phyloP scores from a whole-genome alignment of 108 stramenopile genomes.

The Conticribra weissflogii region DNA sequence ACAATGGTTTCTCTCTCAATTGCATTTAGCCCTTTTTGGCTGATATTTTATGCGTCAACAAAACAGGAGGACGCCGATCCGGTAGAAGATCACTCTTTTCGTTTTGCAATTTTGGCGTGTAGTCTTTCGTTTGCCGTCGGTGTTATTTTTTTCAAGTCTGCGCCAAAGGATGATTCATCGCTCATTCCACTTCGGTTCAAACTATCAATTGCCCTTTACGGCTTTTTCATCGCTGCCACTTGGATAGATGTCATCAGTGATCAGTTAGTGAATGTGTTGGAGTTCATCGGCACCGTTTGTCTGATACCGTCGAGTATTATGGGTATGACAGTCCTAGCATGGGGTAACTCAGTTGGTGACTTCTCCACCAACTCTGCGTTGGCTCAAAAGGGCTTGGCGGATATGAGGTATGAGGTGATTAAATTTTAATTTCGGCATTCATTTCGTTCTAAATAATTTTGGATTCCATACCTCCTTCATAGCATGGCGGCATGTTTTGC shows the following conservation, averaged over 20 bases:
- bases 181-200: constrained; percentile 57
- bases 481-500: constrained; percentile 85
- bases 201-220: constrained; percentile 73
- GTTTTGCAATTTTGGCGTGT: constrained; percentile 10
- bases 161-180: constrained; percentile 62
- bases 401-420: constrained; percentile 62
- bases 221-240: constrained; percentile 83
- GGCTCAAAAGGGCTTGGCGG: constrained; percentile 87
- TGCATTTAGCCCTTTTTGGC: constrained; percentile 69
- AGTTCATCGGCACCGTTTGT: constrained; percentile 78
- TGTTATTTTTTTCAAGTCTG: constrained; percentile 55
- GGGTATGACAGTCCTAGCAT: constrained; percentile 91
- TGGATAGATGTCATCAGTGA: constrained; percentile 94
- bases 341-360: constrained; percentile 93
- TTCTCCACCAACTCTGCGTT: constrained; percentile 89
- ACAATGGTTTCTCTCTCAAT: constrained; percentile 69
- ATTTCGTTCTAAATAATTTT: background rate
- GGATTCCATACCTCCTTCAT: no score
- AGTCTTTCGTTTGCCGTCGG: constrained; percentile 26
- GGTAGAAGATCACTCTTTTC: constrained; percentile 2
- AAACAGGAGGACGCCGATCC: constrained; percentile 47
- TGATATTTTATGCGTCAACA: constrained; percentile 54
- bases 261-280: constrained; percentile 75
- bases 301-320: constrained; percentile 80
- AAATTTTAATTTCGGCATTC: no score